Evolutionary conservation across 441 rosid species (phyloP), one percentile per base, ranked within the genome.

Genomic region (Pelargonium myrrhifolium): DNA sequence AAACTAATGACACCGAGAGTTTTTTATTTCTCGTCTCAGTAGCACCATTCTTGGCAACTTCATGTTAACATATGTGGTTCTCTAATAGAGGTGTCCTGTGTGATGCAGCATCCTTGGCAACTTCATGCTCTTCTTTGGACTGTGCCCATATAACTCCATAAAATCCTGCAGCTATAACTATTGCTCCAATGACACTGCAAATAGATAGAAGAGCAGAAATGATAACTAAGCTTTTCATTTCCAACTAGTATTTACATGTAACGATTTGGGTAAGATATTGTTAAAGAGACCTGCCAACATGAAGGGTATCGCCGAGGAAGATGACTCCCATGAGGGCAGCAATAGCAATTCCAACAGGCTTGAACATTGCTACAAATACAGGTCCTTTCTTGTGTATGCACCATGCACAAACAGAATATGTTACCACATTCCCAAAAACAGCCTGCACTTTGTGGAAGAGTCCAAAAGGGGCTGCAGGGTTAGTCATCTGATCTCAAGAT

Each of bases 131-230:
- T 71, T 88, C 93, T 66, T 85, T 89, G 4, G 82, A 73, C 80
- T 92, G 90, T 3, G 93, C 96, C 98, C 92, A 87, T 86, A 87
- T 85, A 2, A 89, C 91, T 1, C 82, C 87, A 51, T 89, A 90
- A 64, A 89, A 93, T 37, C 96, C 94, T 1, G 84, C 18, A 0
- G 96, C 80, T 73, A 90, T 89, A 22, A 84, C 74, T 0, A 81
- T 79, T 61, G 96, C 93, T 43, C 96, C 93, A 0, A 87, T 75
- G 15, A 86, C 67, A 73, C 93, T 89, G 81, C 78, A 65, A 40
- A 37, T 2, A 2, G 12, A 24, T 24, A 1, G 28, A 2, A 24
- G 28, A 24, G 2, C 28, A 24, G 1, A 24, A 24, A 24, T 24
- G 28, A 24, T 24, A 1, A 24, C 1, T 24, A 2, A 24, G 1